Evolutionary conservation across 768 basidiomycete genomes (phyloP).

Genomic region (Tulasnella sp.): DNA sequence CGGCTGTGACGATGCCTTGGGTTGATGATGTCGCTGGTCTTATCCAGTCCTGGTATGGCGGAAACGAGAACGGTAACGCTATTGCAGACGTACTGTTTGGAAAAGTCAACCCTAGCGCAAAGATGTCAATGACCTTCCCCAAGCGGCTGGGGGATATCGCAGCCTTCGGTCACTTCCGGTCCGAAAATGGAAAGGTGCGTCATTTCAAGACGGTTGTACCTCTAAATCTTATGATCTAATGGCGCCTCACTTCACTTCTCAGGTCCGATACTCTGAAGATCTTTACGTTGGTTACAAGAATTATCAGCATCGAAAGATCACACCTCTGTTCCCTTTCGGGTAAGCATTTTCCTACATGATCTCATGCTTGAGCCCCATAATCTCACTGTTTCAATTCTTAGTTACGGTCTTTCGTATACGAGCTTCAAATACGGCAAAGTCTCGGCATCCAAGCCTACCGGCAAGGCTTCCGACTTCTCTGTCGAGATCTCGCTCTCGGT

Average conservation of each 20-base stretch:
- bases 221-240: neutral
- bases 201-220: constrained; percentile 14
- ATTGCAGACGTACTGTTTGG: constrained; percentile 57
- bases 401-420: constrained; percentile 68
- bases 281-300: constrained; percentile 45
- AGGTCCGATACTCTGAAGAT: constrained; percentile 8
- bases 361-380: neutral
- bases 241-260: constrained; percentile 14
- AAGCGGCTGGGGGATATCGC: constrained; percentile 50
- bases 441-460: constrained; percentile 22
- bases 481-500: constrained; percentile 37
- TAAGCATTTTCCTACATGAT: constrained; percentile 23
- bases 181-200: constrained; percentile 40
- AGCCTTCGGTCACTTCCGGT: constrained; percentile 44
- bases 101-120: constrained; percentile 47
- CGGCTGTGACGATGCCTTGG: constrained; percentile 70
- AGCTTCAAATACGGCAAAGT: constrained; percentile 46
- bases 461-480: constrained; percentile 21
- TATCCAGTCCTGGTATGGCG: constrained; percentile 54
- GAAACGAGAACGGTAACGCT: constrained; percentile 54
- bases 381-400: constrained; percentile 22
- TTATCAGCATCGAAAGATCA: constrained; percentile 42
- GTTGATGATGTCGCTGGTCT: constrained; percentile 41
- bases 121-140: constrained; percentile 52
- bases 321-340: constrained; percentile 59